Evolutionary conservation across 768 basidiomycete genomes (phyloP), one percentile per base, ranked within the genome.

Genomic region (Calocybe indica): DNA sequence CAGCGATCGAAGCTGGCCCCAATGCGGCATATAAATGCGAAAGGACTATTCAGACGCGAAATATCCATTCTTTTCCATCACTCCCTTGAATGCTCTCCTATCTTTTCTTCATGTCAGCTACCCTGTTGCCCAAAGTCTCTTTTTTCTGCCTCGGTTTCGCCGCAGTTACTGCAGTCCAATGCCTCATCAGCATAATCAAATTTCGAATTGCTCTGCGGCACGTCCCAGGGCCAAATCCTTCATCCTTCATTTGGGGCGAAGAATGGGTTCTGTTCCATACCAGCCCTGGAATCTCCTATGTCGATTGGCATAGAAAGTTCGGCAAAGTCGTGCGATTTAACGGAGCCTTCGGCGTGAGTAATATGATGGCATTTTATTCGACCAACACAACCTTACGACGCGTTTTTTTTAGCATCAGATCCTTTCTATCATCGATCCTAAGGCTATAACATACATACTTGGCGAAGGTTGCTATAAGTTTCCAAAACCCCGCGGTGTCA

Each of bases 401-500:
- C 44, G 5, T n/a, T 31, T 45, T 28, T 40, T 44, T 31, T 53
- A 83, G 80, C 76, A 78, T 56, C 77, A 76, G 54, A 62, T 82
- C 12, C 58, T 83, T 32, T 82, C 80, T 11, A 69, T 84, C 33
- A 75, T 76, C 0, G 80, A 83, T 57, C 59, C 70, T 32, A 66
- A 68, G 1, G 75, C 82, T 11, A 74, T 83, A 40, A 62, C 63
- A 2, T 79, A 74, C 47, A 79, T 83, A 46, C 62, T 83, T 1
- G 72, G 73, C 29, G 76, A 80, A 54, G 72, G 69, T 9, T 69
- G 73, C 0, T 83, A 82, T 56, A 64, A 62, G 33, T 83, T 83
- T 53, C 82, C 82, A 3, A 83, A 83, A 60, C 78, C 82, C 7
- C 61, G 68, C 41, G 82, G 82, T 15, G 81, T 82, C 13, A 72